These are phyloP conservation scores for Avicennia marina DNA, from an alignment of 257 asterid genomes.

Conservation along the genomic window DNA sequence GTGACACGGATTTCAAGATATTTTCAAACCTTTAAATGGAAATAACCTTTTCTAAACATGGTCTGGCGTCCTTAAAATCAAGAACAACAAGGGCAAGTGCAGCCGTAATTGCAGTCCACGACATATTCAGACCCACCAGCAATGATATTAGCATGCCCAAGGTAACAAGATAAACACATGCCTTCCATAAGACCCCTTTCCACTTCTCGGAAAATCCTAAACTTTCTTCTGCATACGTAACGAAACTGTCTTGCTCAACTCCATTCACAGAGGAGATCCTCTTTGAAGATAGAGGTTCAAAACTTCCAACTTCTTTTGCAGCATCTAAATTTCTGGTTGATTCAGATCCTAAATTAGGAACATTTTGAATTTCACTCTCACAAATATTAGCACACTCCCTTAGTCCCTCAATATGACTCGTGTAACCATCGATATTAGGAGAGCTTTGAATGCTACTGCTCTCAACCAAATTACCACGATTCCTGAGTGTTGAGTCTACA, in stretches of 20 bases:
- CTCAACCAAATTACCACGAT: too few relatives aligned
- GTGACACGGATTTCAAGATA: too few relatives aligned
- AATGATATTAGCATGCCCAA: slow-evolving; percentile 71
- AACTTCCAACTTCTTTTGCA: too few relatives aligned
- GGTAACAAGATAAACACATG: slow-evolving; percentile 70
- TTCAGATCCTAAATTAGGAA: too few relatives aligned
- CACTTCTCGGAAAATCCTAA: slow-evolving; percentile 33
- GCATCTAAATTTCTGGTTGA: too few relatives aligned
- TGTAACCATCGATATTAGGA: too few relatives aligned
- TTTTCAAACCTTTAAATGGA: too few relatives aligned
- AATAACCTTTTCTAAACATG: slow-evolving; percentile 68
- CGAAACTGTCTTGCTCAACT: slow-evolving; percentile 10
- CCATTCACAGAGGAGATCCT: slow-evolving; percentile 9
- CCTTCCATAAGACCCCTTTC: slow-evolving; percentile 59
- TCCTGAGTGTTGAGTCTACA: too few relatives aligned
- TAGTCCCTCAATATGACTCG: too few relatives aligned
- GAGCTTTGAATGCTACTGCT: slow-evolving; percentile 13
- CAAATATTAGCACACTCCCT: too few relatives aligned
- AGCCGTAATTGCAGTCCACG: slow-evolving; percentile 91
- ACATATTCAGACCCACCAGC: slow-evolving; percentile 78
- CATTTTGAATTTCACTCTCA: too few relatives aligned
- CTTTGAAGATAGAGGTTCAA: slow-evolving; percentile 13
- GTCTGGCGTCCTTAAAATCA: slow-evolving; percentile 87
- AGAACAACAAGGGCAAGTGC: slow-evolving; percentile 87
- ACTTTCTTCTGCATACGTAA: too few relatives aligned